phyloP scores from a whole-genome alignment of 805 yeast genomes.

The Ogataea pignaliae region DNA sequence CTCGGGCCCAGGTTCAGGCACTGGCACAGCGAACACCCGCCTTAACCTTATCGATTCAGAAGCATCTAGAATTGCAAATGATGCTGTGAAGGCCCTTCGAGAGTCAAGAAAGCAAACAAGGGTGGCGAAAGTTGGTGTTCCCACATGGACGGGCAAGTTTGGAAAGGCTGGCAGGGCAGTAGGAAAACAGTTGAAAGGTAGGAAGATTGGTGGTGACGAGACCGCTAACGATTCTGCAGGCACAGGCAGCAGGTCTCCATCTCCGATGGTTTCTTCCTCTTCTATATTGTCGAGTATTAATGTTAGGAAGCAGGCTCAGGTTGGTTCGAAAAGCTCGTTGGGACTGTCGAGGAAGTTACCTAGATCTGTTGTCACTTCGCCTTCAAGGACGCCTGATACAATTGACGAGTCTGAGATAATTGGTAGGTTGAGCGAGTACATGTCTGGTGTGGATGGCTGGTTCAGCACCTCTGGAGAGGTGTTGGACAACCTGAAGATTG shows the following conservation, averaged over 20 bases:
- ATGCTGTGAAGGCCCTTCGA: conserved; percentile 58
- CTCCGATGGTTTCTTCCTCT: conserved; percentile 35
- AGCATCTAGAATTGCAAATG: conserved; percentile 54
- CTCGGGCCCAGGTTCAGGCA: not conserved
- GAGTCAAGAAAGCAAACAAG: conserved; percentile 55
- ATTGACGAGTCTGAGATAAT: conserved; percentile 16
- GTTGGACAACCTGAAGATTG: conserved; percentile 23
- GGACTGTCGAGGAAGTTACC: too few relatives aligned
- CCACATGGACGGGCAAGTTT: conserved; percentile 95
- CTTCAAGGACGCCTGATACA: conserved; percentile 1
- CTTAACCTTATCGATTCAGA: conserved; percentile 54
- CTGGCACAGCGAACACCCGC: conserved; percentile 39
- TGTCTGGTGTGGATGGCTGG: conserved; percentile 24
- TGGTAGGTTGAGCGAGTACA: conserved; percentile 21
- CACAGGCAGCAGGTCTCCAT: conserved; percentile 3
- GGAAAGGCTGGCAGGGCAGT: conserved; percentile 68
- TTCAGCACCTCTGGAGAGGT: conserved; percentile 30
- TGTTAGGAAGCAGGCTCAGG: conserved; percentile 31
- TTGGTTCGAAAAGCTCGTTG: too few relatives aligned
- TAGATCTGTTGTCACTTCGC: not conserved
- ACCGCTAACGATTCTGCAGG: not conserved
- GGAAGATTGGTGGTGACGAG: not conserved
- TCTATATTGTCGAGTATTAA: conserved; percentile 47
- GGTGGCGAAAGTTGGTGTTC: conserved; percentile 60
- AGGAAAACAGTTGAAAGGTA: not conserved